These are phyloP conservation scores for Acacia melanoxylon DNA, from an alignment of 306 rosid genomes.

Conservation along the genomic window DNA sequence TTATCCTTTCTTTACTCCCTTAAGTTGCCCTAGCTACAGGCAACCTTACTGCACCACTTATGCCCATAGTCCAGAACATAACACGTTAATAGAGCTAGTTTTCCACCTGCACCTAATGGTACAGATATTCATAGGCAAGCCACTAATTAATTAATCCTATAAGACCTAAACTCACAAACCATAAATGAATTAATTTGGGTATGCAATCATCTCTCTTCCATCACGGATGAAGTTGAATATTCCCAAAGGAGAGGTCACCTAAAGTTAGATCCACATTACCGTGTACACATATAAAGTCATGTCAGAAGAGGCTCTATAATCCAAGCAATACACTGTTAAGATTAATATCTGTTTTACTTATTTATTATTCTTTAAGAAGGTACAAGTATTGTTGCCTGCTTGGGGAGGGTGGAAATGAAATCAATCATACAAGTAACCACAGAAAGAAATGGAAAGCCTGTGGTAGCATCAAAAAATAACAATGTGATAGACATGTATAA, in stretches of 20 bases:
- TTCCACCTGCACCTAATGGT: conserved; percentile 6
- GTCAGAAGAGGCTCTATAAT: background rate
- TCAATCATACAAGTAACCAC: background rate
- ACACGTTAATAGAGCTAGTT: background rate
- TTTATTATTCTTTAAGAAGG: background rate
- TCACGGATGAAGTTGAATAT: background rate
- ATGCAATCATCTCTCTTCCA: background rate
- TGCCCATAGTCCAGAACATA: background rate
- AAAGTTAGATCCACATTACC: background rate
- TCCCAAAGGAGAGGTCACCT: background rate
- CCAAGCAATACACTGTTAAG: background rate
- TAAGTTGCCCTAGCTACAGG: conserved; percentile 1
- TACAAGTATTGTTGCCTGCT: background rate
- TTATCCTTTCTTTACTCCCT: background rate
- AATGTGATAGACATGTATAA: conserved; percentile 2
- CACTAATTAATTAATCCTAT: background rate
- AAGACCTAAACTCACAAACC: background rate
- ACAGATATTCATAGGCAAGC: conserved; percentile 6
- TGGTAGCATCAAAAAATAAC: conserved; percentile 6
- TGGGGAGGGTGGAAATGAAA: background rate
- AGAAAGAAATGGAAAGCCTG: conserved; percentile 23
- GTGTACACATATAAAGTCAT: background rate
- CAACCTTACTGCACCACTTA: background rate
- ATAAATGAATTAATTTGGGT: background rate
- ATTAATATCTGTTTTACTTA: background rate